Base-by-base conservation (phyloP, 352 stramenopile genomes). In the Globisporangium paroecandrum region DNA sequence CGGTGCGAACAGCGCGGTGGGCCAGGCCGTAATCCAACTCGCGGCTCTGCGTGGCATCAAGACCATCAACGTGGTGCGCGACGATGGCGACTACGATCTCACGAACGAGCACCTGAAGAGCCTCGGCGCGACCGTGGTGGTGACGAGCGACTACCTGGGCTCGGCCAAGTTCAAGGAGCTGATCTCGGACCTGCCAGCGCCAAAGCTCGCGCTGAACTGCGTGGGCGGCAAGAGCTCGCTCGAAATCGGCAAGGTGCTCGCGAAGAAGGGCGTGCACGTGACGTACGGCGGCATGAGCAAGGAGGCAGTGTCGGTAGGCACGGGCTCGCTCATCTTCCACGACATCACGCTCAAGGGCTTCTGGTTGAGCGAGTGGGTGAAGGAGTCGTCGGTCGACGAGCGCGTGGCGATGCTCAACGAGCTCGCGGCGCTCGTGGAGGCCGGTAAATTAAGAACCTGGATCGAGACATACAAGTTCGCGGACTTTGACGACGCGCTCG, bases 1-100 rank as follows among this genome's bases (percentile, higher is more conserved):
- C 76, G 91, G 79, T 41, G 90, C 91, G 32, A 96, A 95, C 77
- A 94, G 83, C 66, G 75, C 89, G 13, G 90, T 97, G 25, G 91
- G 91, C 62, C 77, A 94, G 73, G 87, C 91, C 1, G 87, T 97
- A 46, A 90, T 97, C 67, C 91, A 97, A 73, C 73, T 97, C 68
- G 89, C 89, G n/a, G 80, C 79, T 49, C 73, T 93, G 62, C 89
- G 89, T 54, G 89, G 89, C 65, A 89, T 97, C 62, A 89, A 95
- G 77, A 97, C 89, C 58, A 92, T 97, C 70, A 97, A 97, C 74
- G 79, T 97, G 32, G 79, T 97, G 55, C 83, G 87, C 49, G 81
- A 94, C 69, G 83, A 94, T 62, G 88, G 78, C 55, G 82, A 91
- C 69, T 95, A 94, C 71, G 84, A 89, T 63, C 65, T 82, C 47